These are phyloP conservation scores for Diaporthe sp. DNA, from an alignment of 2,329 filamentous ascomycete species.

Conservation along the genomic window DNA sequence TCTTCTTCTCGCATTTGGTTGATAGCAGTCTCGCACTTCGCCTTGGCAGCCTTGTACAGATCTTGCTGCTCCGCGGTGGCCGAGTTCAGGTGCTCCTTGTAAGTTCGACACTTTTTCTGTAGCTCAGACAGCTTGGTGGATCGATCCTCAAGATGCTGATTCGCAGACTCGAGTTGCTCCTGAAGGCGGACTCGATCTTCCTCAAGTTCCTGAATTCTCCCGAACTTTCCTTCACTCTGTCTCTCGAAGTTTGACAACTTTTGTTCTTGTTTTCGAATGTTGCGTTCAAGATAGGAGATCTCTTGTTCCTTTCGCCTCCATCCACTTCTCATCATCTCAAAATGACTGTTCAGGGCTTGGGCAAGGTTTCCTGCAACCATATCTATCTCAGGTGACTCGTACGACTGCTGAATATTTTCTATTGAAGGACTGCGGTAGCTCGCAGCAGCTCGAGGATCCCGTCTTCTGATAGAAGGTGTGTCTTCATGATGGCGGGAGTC, in stretches of 20 bases:
- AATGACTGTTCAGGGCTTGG: slow-evolving; percentile 25
- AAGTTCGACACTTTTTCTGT: slow-evolving; percentile 53
- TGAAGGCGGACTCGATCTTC: slow-evolving; percentile 46
- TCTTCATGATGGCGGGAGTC: not conserved
- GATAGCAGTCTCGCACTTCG: slow-evolving; percentile 52
- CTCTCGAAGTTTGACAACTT: slow-evolving; percentile 29
- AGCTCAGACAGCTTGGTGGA: slow-evolving; percentile 48
- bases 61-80: slow-evolving; percentile 62
- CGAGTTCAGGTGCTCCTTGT: slow-evolving; percentile 58
- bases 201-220: slow-evolving; percentile 45
- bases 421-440: not conserved
- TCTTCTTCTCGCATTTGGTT: slow-evolving; percentile 53
- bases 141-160: slow-evolving; percentile 48
- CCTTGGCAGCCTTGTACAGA: slow-evolving; percentile 54
- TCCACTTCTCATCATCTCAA: not conserved
- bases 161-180: slow-evolving; percentile 47
- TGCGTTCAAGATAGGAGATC: slow-evolving; percentile 25
- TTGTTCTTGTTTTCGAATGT: slow-evolving; percentile 9
- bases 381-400: not conserved
- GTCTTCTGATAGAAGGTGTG: slow-evolving; percentile 22
- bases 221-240: slow-evolving; percentile 3
- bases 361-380: slow-evolving; percentile 30
- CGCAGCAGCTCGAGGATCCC: not conserved
- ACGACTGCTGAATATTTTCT: not conserved
- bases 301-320: slow-evolving; percentile 28